Base-by-base conservation (phyloP, 2,329 filamentous ascomycete species). In the Epichloe baconii region DNA sequence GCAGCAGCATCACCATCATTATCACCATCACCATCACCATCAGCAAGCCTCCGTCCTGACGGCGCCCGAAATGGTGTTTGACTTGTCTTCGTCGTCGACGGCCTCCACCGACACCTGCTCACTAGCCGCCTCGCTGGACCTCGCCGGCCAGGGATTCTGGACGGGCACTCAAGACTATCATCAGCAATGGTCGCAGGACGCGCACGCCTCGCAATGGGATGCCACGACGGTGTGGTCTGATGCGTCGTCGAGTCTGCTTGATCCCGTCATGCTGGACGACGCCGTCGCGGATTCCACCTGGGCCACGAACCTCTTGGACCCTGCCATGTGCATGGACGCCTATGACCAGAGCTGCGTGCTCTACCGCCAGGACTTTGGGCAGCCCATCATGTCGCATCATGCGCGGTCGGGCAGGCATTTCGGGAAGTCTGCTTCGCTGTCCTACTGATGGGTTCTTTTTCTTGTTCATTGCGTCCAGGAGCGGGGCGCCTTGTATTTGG, bases 191-290 rank as follows among this genome's bases (percentile, higher is more conserved):
- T 19, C 41, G 36, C 48, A 51, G 21, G 44, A 48, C 15, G 36
- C 17, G 46, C 50, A 48, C 12, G 17, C 14, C 12, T 49, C 42
- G 26, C 52, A 45, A 26, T 53, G 52, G 48, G 49, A 51, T 36
- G 49, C 45, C 36, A 51, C 52, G 37, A 53, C 52, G 15, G 48
- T 47, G 15, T 53, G 48, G 52, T 53, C 52, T 4, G 52, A 53
- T 23, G 46, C 44, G 14, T 51, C 49, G 36, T 51, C 49, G 19
- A 51, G n/a, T 19, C 19, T 53, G 5, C 42, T 45, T 12, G 52
- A 53, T n/a, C 34, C 48, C 23, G 17, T 51, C 35, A 48, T 51
- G 49, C 36, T 47, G 31, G 46, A 53, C 31, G 52, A 51, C 2
- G 26, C 40, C 35, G 19, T 43, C 17, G 31, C 50, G 47, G 48